These are phyloP conservation scores for Pharnaceum exiguum DNA, from an alignment of 148 eudicot species.

Conservation along the genomic window DNA sequence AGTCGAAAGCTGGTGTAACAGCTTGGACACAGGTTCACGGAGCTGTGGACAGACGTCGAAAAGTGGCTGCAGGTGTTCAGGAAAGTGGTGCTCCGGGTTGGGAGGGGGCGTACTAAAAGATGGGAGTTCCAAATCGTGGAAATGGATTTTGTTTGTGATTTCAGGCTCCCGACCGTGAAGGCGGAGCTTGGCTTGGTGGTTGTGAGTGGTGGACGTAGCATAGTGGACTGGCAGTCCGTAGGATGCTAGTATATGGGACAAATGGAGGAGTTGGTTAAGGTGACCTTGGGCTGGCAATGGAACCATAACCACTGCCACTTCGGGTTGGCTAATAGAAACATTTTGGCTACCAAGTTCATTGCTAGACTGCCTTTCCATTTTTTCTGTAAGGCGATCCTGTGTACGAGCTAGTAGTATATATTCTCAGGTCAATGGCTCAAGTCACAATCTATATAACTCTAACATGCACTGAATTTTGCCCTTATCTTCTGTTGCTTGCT, in stretches of 20 bases:
- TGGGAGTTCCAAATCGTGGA: constrained; percentile 23
- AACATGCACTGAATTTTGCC: no score
- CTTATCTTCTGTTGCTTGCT: no score
- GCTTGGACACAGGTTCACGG: constrained; percentile 16
- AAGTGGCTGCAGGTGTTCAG: constrained; percentile 16
- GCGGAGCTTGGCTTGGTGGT: constrained; percentile 36
- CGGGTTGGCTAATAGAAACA: not conserved
- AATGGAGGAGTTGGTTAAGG: constrained; percentile 54
- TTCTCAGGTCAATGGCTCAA: no score
- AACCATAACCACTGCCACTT: constrained; percentile 35
- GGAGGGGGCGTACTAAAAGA: constrained; percentile 18
- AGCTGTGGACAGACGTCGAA: constrained; percentile 4
- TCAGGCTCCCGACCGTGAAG: constrained; percentile 4
- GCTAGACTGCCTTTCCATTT: constrained; percentile 14
- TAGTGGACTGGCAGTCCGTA: constrained; percentile 38
- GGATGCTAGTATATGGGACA: constrained; percentile 36
- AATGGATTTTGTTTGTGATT: constrained; percentile 12
- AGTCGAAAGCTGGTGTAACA: not conserved
- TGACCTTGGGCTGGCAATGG: constrained; percentile 56
- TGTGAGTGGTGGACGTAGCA: constrained; percentile 27
- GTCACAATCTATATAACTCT: no score
- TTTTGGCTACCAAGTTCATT: not conserved
- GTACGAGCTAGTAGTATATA: no score
- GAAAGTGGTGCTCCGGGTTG: constrained; percentile 3
- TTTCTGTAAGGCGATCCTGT: no score